These are phyloP conservation scores for Sarcomyxa edulis DNA, from an alignment of 768 basidiomycete species.

Conservation along the genomic window DNA sequence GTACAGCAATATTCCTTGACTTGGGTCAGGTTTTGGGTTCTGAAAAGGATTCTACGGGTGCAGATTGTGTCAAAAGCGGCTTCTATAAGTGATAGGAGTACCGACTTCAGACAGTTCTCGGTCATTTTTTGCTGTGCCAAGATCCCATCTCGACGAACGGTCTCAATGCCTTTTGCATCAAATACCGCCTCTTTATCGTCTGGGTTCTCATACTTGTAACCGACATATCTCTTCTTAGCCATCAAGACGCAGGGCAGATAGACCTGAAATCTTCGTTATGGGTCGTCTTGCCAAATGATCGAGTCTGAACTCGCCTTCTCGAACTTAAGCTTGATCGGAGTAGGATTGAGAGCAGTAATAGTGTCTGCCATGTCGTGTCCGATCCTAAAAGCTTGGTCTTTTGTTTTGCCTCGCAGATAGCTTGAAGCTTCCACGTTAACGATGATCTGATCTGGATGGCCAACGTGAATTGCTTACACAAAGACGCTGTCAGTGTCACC, in stretches of 20 bases:
- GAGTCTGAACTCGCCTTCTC: slow-evolving; percentile 68
- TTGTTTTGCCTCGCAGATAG: slow-evolving; percentile 84
- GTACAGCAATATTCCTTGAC: slow-evolving; percentile 85
- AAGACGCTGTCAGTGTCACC: slow-evolving; percentile 98
- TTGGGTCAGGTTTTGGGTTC: slow-evolving; percentile 81
- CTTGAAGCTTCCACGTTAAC: slow-evolving; percentile 25
- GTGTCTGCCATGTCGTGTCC: slow-evolving; percentile 90
- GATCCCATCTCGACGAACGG: slow-evolving; percentile 88
- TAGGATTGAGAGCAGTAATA: slow-evolving; percentile 82
- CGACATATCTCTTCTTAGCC: slow-evolving; percentile 98
- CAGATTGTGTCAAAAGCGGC: slow-evolving; percentile 2
- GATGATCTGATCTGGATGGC: neutral
- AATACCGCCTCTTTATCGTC: slow-evolving; percentile 78
- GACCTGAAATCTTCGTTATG: slow-evolving; percentile 51
- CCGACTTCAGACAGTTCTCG: slow-evolving; percentile 83
- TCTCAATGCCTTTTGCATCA: slow-evolving; percentile 98
- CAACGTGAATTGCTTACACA: slow-evolving; percentile 34
- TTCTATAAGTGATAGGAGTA: neutral
- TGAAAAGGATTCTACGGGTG: slow-evolving; percentile 72
- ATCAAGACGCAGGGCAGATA: slow-evolving; percentile 93
- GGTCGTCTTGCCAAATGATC: neutral
- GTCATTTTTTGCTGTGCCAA: slow-evolving; percentile 90
- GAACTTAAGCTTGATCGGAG: slow-evolving; percentile 93
- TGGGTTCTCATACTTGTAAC: slow-evolving; percentile 87
- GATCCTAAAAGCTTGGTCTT: slow-evolving; percentile 89